Evolutionary conservation across 1,284 basidiomycete genomes (phyloP).

Genomic region (Schizopora paradoxa): DNA sequence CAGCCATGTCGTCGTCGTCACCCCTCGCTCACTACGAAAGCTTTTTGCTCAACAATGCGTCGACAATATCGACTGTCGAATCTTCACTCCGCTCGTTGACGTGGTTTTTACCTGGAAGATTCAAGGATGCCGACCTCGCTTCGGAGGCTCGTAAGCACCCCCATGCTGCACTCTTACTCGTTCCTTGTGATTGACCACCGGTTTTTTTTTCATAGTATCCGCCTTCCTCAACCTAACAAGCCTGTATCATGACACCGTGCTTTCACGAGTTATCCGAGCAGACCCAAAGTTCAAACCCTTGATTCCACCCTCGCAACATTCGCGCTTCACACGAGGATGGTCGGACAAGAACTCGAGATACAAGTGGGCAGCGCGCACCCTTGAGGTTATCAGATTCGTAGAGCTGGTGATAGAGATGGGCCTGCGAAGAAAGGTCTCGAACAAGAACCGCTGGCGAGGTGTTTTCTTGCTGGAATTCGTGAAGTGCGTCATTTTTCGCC

Average conservation of each 20-base stretch:
- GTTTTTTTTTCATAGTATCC: slow-evolving; percentile 45
- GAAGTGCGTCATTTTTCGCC: slow-evolving; percentile 50
- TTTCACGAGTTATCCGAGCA: slow-evolving; percentile 58
- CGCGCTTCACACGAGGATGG: slow-evolving; percentile 83
- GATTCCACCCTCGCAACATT: slow-evolving; percentile 62
- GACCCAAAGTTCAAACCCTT: slow-evolving; percentile 64
- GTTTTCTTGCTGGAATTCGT: slow-evolving; percentile 70
- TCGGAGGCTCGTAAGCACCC: slow-evolving; percentile 77
- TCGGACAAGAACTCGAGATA: slow-evolving; percentile 60
- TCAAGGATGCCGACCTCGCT: slow-evolving; percentile 93
- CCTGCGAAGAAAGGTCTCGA: slow-evolving; percentile 61
- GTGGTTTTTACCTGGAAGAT: slow-evolving; percentile 92
- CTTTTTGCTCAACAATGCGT: slow-evolving; percentile 78
- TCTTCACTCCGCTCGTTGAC: slow-evolving; percentile 85
- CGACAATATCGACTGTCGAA: slow-evolving; percentile 83
- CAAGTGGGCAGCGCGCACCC: slow-evolving; percentile 66
- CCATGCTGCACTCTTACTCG: slow-evolving; percentile 14
- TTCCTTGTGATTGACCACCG: slow-evolving; percentile 9
- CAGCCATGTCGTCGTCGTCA: slow-evolving; percentile 41
- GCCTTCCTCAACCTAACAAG: slow-evolving; percentile 69
- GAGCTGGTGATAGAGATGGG: slow-evolving; percentile 86
- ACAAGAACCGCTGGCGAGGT: slow-evolving; percentile 61
- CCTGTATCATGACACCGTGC: slow-evolving; percentile 84
- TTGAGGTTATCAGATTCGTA: slow-evolving; percentile 73
- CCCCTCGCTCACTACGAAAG: slow-evolving; percentile 66